These are phyloP conservation scores for Pelargonium nanum DNA, from an alignment of 345 rosid species.

Conservation along the genomic window DNA sequence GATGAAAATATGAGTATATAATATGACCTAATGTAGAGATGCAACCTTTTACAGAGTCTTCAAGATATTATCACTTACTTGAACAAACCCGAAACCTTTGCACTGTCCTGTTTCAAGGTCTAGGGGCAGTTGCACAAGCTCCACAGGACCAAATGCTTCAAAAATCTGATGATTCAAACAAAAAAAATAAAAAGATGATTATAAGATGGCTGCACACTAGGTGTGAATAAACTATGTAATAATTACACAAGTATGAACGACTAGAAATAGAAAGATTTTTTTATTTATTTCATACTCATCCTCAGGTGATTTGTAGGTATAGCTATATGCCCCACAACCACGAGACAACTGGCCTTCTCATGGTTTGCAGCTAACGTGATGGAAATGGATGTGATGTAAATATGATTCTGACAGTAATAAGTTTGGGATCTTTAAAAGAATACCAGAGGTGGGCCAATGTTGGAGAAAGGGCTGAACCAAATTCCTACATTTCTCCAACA, in stretches of 20 bases:
- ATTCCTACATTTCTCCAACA: background rate
- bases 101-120: conserved; percentile 90
- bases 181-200: background rate
- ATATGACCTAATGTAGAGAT: background rate
- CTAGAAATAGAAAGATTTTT: background rate
- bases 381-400: background rate
- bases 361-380: background rate
- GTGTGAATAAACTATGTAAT: background rate
- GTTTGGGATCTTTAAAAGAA: background rate
- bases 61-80: conserved; percentile 35
- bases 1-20: background rate
- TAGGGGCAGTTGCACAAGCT: conserved; percentile 88
- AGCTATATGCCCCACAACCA: background rate
- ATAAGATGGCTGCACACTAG: background rate
- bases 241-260: background rate
- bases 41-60: background rate
- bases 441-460: background rate
- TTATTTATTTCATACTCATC: background rate
- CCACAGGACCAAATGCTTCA: conserved; percentile 91
- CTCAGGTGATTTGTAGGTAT: background rate
- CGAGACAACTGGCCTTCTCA: background rate
- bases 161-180: conserved; percentile 43
- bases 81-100: conserved; percentile 96
- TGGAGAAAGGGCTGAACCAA: background rate
- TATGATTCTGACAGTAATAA: too few species aligned